Percentiles rank a stretch among this genome's conserved stretches.
These are phyloP conservation scores for Hippophae rhamnoides DNA, from an alignment of 306 rosid species.

Conservation along the genomic window DNA sequence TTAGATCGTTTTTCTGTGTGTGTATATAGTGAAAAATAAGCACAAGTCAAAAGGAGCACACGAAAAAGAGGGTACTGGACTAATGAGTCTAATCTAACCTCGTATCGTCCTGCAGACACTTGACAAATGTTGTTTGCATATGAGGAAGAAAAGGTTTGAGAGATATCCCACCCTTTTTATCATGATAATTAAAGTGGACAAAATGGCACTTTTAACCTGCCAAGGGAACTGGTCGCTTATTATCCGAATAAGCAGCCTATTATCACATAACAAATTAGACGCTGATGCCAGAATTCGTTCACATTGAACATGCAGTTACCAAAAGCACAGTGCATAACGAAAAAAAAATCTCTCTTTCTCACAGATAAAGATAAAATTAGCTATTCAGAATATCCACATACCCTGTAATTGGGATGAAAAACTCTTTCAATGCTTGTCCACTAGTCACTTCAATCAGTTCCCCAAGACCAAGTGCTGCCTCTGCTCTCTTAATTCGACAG, in stretches of 20 bases:
- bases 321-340: background rate
- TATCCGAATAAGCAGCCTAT: constrained; percentile 93
- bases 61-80: too few relatives aligned
- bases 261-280: constrained; percentile 5
- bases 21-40: too few relatives aligned
- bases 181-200: constrained; percentile 71
- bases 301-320: background rate
- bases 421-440: constrained; percentile 72
- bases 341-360: too few relatives aligned
- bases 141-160: constrained; percentile 98
- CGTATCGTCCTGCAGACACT: constrained; percentile 86
- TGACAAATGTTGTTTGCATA: constrained; percentile 94
- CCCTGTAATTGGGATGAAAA: constrained; percentile 93
- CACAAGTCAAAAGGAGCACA: too few relatives aligned
- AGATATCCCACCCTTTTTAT: constrained; percentile 79
- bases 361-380: too few relatives aligned
- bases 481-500: constrained; percentile 92
- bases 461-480: constrained; percentile 89
- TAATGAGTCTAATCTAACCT: constrained; percentile 32
- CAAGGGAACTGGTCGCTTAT: constrained; percentile 97
- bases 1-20: too few relatives aligned
- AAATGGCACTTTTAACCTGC: constrained; percentile 98
- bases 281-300: constrained; percentile 25
- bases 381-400: constrained; percentile 17
- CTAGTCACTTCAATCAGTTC: constrained; percentile 92